Evolutionary conservation across 495 filamentous ascomycete genomes (phyloP), one percentile per base, ranked within the genome.

Genomic region (Halenospora varia): DNA sequence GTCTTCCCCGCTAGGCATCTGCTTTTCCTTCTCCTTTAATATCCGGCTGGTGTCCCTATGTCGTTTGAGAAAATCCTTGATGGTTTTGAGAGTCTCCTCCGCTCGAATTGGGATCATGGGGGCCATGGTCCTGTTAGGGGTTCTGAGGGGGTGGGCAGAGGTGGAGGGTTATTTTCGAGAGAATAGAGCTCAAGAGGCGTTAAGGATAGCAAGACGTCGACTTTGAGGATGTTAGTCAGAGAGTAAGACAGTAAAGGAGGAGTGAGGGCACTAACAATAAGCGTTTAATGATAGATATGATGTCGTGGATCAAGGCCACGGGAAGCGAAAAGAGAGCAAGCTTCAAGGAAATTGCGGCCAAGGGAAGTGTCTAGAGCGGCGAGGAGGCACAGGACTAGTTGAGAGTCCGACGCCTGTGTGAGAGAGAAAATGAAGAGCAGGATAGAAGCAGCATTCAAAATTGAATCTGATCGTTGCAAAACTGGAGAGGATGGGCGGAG

Each of bases 21-120:
- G 25, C 54, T 53, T 57, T 22, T 62, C 54, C 23, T 25, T 62
- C 49, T 57, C 59, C 54, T 62, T 62, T 25, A 62, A 23, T 48
- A 62, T 41, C 19, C 48, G 59, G 22, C 45, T 57, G 17, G 25
- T 48, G 26, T 62, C 40, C 42, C 17, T 48, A 44, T 41, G 49
- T 53, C 53, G 55, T 48, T 44, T 52, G 52, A 53, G 20, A 53
- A 25, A 42, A 53, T 53, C 35, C 10, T 45, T 24, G 44, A 62
- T 18, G 44, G 48, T 45, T 25, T 62, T 51, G 49, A 62, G 55
- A 19, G 54, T 57, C 20, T 57, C 35, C 35, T 47, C 48, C 35
- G 18, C 40, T 48, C 39, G 54, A 26, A 62, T 41, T 19, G 42
- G 54, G 48, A 62, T 62, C 18, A 23, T 57, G 25, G 59, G 55